phyloP scores from a whole-genome alignment of 2,329 filamentous ascomycete species.

The Hymenoscyphus repandus region DNA sequence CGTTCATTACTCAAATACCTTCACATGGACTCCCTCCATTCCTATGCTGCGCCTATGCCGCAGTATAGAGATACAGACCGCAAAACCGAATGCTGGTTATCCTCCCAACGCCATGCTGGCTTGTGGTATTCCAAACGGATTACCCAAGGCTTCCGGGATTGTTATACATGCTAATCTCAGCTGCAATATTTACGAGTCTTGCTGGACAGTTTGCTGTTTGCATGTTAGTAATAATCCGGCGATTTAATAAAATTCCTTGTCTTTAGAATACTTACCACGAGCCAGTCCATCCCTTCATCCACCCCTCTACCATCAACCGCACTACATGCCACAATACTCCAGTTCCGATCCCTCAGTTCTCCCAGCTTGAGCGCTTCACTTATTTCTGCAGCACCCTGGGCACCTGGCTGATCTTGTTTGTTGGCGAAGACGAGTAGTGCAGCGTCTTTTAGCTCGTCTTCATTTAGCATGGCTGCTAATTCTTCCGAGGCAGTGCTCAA shows the following conservation, averaged over 20 bases:
- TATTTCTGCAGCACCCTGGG: slow-evolving; percentile 94
- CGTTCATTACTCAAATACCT: not conserved
- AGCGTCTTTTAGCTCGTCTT: slow-evolving; percentile 92
- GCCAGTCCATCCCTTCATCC: slow-evolving; percentile 98
- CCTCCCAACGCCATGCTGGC: slow-evolving; percentile 8
- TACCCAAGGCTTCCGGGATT: slow-evolving; percentile 13
- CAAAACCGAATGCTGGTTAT: slow-evolving; percentile 5
- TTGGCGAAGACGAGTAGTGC: slow-evolving; percentile 94
- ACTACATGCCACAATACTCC: slow-evolving; percentile 97
- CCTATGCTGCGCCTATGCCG: too few relatives aligned
- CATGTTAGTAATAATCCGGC: slow-evolving; percentile 8
- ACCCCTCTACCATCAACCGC: slow-evolving; percentile 94
- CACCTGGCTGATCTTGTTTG: slow-evolving; percentile 97
- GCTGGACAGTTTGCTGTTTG: slow-evolving; percentile 32
- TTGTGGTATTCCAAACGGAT: slow-evolving; percentile 14
- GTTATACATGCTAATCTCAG: slow-evolving; percentile 17
- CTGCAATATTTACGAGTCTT: slow-evolving; percentile 25
- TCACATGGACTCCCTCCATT: not conserved
- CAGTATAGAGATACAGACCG: slow-evolving; percentile 1
- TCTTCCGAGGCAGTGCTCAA: slow-evolving; percentile 90
- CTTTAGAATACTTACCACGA: slow-evolving; percentile 48
- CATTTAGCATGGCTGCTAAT: slow-evolving; percentile 89
- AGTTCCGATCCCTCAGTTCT: slow-evolving; percentile 92
- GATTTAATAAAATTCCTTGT: not conserved
- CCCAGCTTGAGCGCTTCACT: slow-evolving; percentile 87